A percentile compares a stretch with the other conserved stretches of the same genome.
Conservation (phyloP, 2,329 filamentous ascomycete genomes). For the Simplicillium sp. region DNA sequence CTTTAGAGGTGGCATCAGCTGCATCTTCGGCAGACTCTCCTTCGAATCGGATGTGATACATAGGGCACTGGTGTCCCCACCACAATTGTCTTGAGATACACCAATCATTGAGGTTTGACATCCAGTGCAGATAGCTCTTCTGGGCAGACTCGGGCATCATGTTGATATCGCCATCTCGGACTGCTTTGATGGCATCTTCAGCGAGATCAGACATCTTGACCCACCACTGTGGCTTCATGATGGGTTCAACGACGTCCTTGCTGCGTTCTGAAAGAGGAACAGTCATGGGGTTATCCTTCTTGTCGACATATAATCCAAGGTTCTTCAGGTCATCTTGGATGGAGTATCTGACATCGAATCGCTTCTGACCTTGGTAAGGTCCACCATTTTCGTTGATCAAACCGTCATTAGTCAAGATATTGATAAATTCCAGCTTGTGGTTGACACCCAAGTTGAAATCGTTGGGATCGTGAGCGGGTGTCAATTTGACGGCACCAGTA, state of each 20-base stretch:
- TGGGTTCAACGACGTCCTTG: slow-evolving; percentile 78
- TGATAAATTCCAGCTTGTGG: slow-evolving; percentile 74
- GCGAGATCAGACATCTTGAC: slow-evolving; percentile 76
- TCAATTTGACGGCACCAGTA: slow-evolving; percentile 87
- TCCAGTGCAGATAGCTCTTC: slow-evolving; percentile 73
- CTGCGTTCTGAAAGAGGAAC: slow-evolving; percentile 71
- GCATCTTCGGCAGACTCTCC: slow-evolving; percentile 45
- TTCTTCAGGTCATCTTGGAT: slow-evolving; percentile 73
- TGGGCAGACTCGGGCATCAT: slow-evolving; percentile 68
- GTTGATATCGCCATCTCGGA: slow-evolving; percentile 65
- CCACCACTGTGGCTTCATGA: slow-evolving; percentile 92
- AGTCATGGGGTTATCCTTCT: slow-evolving; percentile 81
- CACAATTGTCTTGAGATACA: slow-evolving; percentile 79
- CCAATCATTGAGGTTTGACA: slow-evolving; percentile 74
- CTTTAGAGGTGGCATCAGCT: slow-evolving; percentile 35
- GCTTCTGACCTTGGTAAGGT: slow-evolving; percentile 68
- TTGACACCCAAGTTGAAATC: slow-evolving; percentile 71
- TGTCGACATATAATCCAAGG: slow-evolving; percentile 72
- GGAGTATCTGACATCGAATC: slow-evolving; percentile 75
- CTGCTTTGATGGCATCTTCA: slow-evolving; percentile 62
- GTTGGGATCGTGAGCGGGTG: slow-evolving; percentile 81
- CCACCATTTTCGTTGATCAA: slow-evolving; percentile 71
- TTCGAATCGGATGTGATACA: slow-evolving; percentile 69
- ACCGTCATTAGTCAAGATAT: slow-evolving; percentile 78
- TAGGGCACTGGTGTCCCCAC: slow-evolving; percentile 85